Evolutionary conservation across 2,329 filamentous ascomycete genomes (phyloP), one percentile per base, ranked within the genome.

Genomic region (Mollisiaceae sp.): DNA sequence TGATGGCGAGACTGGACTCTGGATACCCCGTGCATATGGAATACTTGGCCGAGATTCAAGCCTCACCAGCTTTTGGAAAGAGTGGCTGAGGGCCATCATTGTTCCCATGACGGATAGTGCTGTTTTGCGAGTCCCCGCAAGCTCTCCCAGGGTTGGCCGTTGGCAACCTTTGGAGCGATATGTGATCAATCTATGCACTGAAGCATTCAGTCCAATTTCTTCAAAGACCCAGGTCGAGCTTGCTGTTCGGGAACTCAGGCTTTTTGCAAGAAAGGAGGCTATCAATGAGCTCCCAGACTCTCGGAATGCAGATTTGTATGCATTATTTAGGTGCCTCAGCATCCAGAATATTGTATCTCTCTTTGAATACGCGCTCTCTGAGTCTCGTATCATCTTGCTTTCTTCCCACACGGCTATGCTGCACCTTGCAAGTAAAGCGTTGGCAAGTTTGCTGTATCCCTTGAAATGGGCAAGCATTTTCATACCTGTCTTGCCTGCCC

Each of bases 91-190:
- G 78, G 94, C 94, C 8, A 86, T 98, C 11, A 83, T 95, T n/a
- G 92, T 97, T 24, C 95, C 95, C 35, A 99, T 98, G 95, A 93
- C 89, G 1, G 93, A 97, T 75, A 93, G 94, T 22, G 88, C 85
- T 15, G 84, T 99, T 36, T 80, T 95, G 71, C 86, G 94, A 64
- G 89, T 99, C 8, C 93, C 95, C 8, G 84, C 92, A 11, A 97
- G 91, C 78, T 98, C 94, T 5, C 94, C 95, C 14, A 92, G 89
- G 73, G 89, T 97, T 69, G 95, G 95, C 54, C 88, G 93, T 75
- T 99, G 95, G 95, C 94, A 97, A 77, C 95, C 95, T 15, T 81
- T 99, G 66, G 95, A 99, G 81, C 89, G 94, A 75, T 99, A 98
- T 77, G 94, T 99, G 39, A 90, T 98, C 79, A 98, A 98, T 77